Percentiles rank a stretch among this genome's conserved stretches.
Evolutionary conservation across 345 rosid species (phyloP).

Genomic region (Euphorbia pulcherrima): DNA sequence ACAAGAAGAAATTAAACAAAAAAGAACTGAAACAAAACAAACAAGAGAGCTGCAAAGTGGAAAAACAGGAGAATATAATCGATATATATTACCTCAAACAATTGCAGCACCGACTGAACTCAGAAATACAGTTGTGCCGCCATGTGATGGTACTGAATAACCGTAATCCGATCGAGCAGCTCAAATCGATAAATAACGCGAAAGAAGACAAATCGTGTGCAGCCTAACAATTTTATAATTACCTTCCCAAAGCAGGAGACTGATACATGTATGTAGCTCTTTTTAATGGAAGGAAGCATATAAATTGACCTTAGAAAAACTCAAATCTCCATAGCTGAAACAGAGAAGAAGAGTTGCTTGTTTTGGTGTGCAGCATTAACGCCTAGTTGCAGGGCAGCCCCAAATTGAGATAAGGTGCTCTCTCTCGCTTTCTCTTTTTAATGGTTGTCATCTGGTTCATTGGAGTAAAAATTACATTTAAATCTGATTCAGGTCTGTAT

Average conservation of each 20-base stretch:
- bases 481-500: no score
- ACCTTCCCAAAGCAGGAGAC: background rate
- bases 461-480: no score
- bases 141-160: background rate
- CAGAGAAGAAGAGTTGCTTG: conserved; percentile 6
- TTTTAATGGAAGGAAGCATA: no score
- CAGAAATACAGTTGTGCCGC: background rate
- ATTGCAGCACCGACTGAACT: background rate
- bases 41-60: background rate
- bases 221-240: background rate
- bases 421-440: conserved; percentile 1
- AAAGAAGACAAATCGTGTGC: background rate
- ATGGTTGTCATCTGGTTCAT: no score
- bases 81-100: background rate
- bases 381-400: conserved; percentile 23
- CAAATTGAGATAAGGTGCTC: conserved; percentile 31
- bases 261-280: no score
- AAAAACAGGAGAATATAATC: background rate
- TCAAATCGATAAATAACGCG: background rate
- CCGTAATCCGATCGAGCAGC: background rate
- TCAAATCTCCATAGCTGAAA: background rate
- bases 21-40: background rate
- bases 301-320: background rate
- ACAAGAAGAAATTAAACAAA: background rate
- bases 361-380: conserved; percentile 8